These are phyloP conservation scores for Sclerotinia minor DNA, from an alignment of 2,329 filamentous ascomycete species.

Conservation along the genomic window DNA sequence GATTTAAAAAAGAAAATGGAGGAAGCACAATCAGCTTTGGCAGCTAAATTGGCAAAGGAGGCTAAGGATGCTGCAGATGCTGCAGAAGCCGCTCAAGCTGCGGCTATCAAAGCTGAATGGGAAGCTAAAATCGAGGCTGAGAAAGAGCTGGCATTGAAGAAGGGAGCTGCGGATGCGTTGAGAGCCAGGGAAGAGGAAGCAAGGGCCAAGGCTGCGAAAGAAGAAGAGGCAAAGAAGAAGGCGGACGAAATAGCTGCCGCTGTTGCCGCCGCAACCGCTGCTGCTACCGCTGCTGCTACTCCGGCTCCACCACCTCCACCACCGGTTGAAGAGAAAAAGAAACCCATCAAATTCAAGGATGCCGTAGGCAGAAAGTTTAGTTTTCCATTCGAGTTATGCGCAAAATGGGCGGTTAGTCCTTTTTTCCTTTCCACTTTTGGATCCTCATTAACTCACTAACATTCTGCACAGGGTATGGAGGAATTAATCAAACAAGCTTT, in stretches of 20 bases:
- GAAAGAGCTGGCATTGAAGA: slow-evolving; percentile 31
- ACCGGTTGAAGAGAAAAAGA: slow-evolving; percentile 46
- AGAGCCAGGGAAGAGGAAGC: slow-evolving; percentile 43
- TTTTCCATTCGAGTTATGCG: slow-evolving; percentile 84
- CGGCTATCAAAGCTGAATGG: slow-evolving; percentile 47
- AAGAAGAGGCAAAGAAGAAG: slow-evolving; percentile 49
- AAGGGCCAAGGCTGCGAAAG: slow-evolving; percentile 50
- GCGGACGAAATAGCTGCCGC: slow-evolving; percentile 30
- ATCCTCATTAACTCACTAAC: slow-evolving; percentile 35
- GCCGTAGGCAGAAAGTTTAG: slow-evolving; percentile 88
- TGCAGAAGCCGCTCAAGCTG: slow-evolving; percentile 42
- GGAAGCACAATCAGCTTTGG: slow-evolving; percentile 23
- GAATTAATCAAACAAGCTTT: slow-evolving; percentile 84
- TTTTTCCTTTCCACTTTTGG: slow-evolving; percentile 1
- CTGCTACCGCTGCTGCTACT: slow-evolving; percentile 41
- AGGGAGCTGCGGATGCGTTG: slow-evolving; percentile 35
- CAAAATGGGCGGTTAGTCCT: slow-evolving; percentile 73
- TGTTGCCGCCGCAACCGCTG: slow-evolving; percentile 47
- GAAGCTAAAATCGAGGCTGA: slow-evolving; percentile 47
- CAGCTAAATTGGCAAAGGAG: slow-evolving; percentile 23
- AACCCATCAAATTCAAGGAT: slow-evolving; percentile 86
- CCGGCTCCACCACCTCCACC: slow-evolving; percentile 19
- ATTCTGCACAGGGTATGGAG: slow-evolving; percentile 69
- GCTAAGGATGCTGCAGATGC: slow-evolving; percentile 41
- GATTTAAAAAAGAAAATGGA: slow-evolving; percentile 26